phyloP scores from a whole-genome alignment of 1,284 basidiomycete genomes.

The Boletellus deceptivus region DNA sequence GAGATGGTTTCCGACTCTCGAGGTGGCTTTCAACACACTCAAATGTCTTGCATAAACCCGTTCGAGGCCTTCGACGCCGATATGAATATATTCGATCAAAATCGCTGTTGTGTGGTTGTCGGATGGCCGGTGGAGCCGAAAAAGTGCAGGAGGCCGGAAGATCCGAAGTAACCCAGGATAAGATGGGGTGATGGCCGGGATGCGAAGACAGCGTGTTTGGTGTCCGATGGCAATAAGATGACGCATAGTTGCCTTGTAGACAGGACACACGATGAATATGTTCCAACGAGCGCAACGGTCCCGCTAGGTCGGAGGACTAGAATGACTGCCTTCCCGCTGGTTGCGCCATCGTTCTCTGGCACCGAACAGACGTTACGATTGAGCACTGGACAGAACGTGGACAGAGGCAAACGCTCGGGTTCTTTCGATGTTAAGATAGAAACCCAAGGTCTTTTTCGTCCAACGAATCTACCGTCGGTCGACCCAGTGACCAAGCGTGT shows the following conservation, averaged over 20 bases:
- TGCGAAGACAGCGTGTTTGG: constrained; percentile 54
- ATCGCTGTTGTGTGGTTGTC: constrained; percentile 40
- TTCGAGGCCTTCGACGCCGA: constrained; percentile 64
- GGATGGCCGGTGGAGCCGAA: constrained; percentile 13
- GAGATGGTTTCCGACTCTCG: constrained; percentile 29
- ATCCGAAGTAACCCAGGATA: constrained; percentile 35
- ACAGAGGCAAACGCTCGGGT: constrained; percentile 6
- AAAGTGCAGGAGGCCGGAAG: constrained; percentile 22
- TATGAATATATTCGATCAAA: constrained; percentile 51
- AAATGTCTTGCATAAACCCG: constrained; percentile 59
- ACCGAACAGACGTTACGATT: constrained; percentile 12
- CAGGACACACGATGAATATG: constrained; percentile 51
- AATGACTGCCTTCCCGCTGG: constrained; percentile 28
- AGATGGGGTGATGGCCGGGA: constrained; percentile 63
- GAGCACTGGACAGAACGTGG: constrained; percentile 21
- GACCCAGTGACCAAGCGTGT: constrained; percentile 56
- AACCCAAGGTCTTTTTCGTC: constrained; percentile 37
- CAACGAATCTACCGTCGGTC: constrained; percentile 48
- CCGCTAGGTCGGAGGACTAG: constrained; percentile 46
- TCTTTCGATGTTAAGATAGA: constrained; percentile 2
- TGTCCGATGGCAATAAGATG: constrained; percentile 41
- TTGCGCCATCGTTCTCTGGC: constrained; percentile 1
- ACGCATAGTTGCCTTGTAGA: constrained; percentile 56
- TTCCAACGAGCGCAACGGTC: constrained; percentile 58
- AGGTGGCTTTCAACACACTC: constrained; percentile 54